A percentile compares a stretch with the other conserved stretches of the same genome.
Evolutionary conservation across 2,329 filamentous ascomycete genomes (phyloP).

Genomic region (Talaromyces sp.): DNA sequence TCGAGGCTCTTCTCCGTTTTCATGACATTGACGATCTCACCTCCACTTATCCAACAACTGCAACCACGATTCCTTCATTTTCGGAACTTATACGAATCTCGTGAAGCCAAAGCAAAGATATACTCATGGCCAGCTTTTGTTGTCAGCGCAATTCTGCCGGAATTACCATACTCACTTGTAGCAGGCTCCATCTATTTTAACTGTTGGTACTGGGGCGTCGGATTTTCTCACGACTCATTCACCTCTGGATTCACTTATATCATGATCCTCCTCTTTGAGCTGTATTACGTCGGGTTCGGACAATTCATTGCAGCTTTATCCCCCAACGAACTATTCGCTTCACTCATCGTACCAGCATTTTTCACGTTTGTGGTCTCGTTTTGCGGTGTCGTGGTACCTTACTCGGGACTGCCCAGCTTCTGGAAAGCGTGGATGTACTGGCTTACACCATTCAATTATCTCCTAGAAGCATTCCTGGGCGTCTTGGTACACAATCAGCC

Average conservation of each 20-base stretch:
- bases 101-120: constrained; percentile 72
- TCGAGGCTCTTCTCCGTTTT: constrained; percentile 70
- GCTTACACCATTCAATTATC: constrained; percentile 63
- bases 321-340: constrained; percentile 63
- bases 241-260: constrained; percentile 59
- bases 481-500: constrained; percentile 52
- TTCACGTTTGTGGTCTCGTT: constrained; percentile 67
- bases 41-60: constrained; percentile 70
- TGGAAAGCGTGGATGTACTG: constrained; percentile 65
- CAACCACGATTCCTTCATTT: constrained; percentile 66
- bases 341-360: constrained; percentile 62
- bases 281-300: constrained; percentile 61
- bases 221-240: constrained; percentile 53
- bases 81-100: constrained; percentile 62
- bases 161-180: constrained; percentile 64
- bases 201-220: constrained; percentile 57
- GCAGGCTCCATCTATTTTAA: constrained; percentile 61
- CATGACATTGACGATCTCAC: constrained; percentile 69
- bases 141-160: constrained; percentile 60
- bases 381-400: constrained; percentile 70
- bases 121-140: constrained; percentile 71
- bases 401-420: constrained; percentile 56
- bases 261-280: constrained; percentile 60
- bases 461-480: constrained; percentile 58
- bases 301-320: constrained; percentile 63